These are phyloP conservation scores for Cladophialophora carrionii DNA, from an alignment of 2,329 filamentous ascomycete genomes.

Conservation along the genomic window DNA sequence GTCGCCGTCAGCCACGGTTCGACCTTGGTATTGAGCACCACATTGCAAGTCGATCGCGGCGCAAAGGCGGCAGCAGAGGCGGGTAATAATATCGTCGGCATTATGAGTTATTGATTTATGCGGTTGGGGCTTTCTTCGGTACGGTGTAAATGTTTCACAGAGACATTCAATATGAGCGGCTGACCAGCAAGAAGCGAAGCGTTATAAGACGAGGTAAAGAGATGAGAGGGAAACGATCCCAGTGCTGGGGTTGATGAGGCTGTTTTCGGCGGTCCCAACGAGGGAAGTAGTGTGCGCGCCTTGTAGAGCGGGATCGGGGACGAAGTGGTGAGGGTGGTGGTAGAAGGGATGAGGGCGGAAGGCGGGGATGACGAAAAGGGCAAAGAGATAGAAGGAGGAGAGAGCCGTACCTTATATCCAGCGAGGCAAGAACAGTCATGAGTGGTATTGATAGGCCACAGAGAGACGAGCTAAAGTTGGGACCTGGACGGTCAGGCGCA, in stretches of 20 bases:
- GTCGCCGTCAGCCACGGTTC: conserved; percentile 94
- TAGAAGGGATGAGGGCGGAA: conserved; percentile 24
- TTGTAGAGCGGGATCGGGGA: conserved; percentile 56
- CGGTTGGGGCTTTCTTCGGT: background rate
- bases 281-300: conserved; percentile 65
- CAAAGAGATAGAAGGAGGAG: conserved; percentile 59
- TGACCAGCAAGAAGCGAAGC: conserved; percentile 48
- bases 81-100: conserved; percentile 92
- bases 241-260: conserved; percentile 20
- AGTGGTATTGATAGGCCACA: conserved; percentile 35
- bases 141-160: conserved; percentile 15
- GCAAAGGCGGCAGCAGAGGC: conserved; percentile 96
- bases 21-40: conserved; percentile 88
- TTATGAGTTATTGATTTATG: conserved; percentile 50
- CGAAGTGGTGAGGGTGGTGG: conserved; percentile 27
- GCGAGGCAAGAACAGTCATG: conserved; percentile 29
- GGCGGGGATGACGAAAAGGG: conserved; percentile 40
- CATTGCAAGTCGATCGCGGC: conserved; percentile 88
- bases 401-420: conserved; percentile 40
- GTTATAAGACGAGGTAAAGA: conserved; percentile 47
- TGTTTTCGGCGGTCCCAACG: conserved; percentile 57
- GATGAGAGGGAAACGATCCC: conserved; percentile 17
- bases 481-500: conserved; percentile 34
- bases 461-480: conserved; percentile 34
- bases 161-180: conserved; percentile 42